These are phyloP conservation scores for Phyllostachys edulis DNA, from an alignment of 176 grass and related monocot species.

Conservation along the genomic window DNA sequence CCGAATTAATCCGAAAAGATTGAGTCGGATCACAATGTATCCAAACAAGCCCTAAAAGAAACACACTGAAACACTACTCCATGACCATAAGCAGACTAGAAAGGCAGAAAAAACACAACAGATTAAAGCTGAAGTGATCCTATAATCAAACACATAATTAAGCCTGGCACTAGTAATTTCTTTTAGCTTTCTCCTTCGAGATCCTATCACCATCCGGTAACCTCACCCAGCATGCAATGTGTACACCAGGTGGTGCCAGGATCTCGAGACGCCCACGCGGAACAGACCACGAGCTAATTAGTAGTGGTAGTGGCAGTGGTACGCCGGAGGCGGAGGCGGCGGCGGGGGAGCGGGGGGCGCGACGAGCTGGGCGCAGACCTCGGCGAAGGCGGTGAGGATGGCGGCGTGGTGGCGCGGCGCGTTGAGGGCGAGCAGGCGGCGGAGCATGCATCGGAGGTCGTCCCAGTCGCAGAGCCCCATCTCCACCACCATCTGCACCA, in stretches of 20 bases:
- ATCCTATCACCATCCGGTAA: constrained; percentile 89
- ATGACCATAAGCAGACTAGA: not conserved
- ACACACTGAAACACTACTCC: not conserved
- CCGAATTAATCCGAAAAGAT: too few relatives aligned
- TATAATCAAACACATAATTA: not conserved
- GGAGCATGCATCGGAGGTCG: constrained; percentile 77
- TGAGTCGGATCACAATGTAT: too few relatives aligned
- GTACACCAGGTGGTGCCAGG: constrained; percentile 72
- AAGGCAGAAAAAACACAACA: not conserved
- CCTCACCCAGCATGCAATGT: not conserved
- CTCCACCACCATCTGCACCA: constrained; percentile 94
- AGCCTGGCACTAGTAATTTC: not conserved
- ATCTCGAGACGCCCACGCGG: constrained; percentile 43
- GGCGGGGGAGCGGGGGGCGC: not conserved
- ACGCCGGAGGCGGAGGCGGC: not conserved
- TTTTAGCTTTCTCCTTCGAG: constrained; percentile 40
- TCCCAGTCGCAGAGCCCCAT: constrained; percentile 85
- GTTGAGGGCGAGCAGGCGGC: constrained; percentile 93
- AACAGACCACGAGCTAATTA: not conserved
- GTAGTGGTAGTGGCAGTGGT: constrained; percentile 43
- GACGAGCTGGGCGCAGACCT: constrained; percentile 70
- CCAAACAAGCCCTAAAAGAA: too few relatives aligned
- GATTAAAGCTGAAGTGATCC: not conserved
- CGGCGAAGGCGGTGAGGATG: constrained; percentile 85
- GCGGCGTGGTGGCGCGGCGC: constrained; percentile 85